Base-by-base conservation (phyloP, 495 filamentous ascomycete genomes). In the Annulohypoxylon bovei region DNA sequence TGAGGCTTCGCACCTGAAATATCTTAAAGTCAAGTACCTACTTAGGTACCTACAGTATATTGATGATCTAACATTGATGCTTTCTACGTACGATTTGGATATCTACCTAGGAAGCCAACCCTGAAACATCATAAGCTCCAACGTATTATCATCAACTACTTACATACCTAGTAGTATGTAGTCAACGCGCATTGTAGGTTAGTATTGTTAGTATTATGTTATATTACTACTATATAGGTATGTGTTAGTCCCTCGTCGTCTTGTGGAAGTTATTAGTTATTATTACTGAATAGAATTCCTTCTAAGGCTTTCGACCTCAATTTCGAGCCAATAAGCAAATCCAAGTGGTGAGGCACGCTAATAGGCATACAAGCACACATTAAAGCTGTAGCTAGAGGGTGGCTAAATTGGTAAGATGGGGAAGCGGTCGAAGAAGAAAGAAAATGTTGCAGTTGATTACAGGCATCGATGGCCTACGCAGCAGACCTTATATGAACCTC, bases 381-480 rank as follows among this genome's bases (percentile, higher is more conserved):
- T 3, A 0, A 14, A 49, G 4, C 22, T 25, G 4, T 25, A 50
- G 1, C 8, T 6, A 16, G 25, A n/a, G n/a, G n/a, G 12, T 2
- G 28, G 18, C 6, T 3, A 28, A 7, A 44, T 20, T 6, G 8
- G 2, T n/a, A 59, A 9, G 14, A 71, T 71, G 68, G 30, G 14
- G 11, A 67, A 27, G 28, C 57, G 58, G 6, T 59, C 42, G n/a
- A 63, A 35, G 30, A 71, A 53, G 23, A 67, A 55, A 35, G 55
- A 65, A 1, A 71, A 67, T 23, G 63, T 58, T 12, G 30, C 50
- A 27, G 39, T 75, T 12, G 75, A 77, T 23, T 77, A 77, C 11
- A 65, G 75, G 12, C 61, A 75, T 23, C 72, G 75, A 6, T 77
- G 75, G 75, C 75, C 75, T 6, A 75, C 75, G 8, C 68, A 75